Evolutionary conservation across 2,329 filamentous ascomycete genomes (phyloP), one percentile per base, ranked within the genome.

Genomic region (Westerdykella sp.): DNA sequence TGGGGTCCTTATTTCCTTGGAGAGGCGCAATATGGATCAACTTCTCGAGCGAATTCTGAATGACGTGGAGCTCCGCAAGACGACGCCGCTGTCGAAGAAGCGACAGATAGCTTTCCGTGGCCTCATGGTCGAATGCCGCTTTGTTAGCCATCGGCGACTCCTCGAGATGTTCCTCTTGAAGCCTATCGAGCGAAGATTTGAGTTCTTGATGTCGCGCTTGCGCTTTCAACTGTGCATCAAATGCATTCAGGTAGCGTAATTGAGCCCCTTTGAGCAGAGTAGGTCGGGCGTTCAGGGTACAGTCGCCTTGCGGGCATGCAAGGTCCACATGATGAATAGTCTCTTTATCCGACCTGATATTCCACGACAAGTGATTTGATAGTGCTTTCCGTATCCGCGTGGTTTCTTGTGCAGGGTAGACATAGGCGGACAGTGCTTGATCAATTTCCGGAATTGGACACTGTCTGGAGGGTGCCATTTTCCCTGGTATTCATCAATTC

Each of bases 1-100:
- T 57, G 1, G 60, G 55, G 40, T 66, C 62, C 13, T 53, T 49
- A 12, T 47, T 44, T 2, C 46, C 42, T 9, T 35, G n/a, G 13
- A 64, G 61, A 4, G 72, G 59, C 37, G 70, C 65, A 21, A 55
- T 51, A 41, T 53, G 54, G n/a, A 65, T 40, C 13, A 69, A 30
- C 34, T 59, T 63, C 15, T 70, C 65, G 5, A 76, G 50, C 37
- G 72, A 68, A 18, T 69, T 63, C 39, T 73, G 68, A 25, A 75
- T 70, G 14, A 74, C 63, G 39, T 72, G 67, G 2, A 76, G 57
- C 45, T 73, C 73, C 38, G 65, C 62, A 48, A 69, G 64, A n/a
- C 65, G 67, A 13, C 67, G 66, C 30, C 71, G 70, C 45, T 73
- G 69, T 32, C 66, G 71, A 16, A 75, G 63, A 14, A 76, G 61